Evolutionary conservation across 495 filamentous ascomycete genomes (phyloP).

Genomic region (Penicillium argentinense): DNA sequence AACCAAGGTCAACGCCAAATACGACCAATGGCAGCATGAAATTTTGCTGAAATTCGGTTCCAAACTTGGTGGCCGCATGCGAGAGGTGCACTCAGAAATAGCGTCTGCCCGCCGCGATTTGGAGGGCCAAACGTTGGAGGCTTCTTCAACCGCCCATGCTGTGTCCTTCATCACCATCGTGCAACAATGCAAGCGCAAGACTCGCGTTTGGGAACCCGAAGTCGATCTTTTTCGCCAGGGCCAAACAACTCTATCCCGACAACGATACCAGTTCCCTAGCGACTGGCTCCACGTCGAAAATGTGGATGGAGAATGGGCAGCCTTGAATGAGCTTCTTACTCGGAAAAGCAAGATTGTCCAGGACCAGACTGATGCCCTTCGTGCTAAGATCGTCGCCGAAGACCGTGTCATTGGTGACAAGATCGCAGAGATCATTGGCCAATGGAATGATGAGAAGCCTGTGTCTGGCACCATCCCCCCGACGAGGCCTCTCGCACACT

Average conservation of each 20-base stretch:
- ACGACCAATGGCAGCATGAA: constrained; percentile 99
- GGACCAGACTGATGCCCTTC: constrained; percentile 91
- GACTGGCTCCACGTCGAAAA: constrained; percentile 96
- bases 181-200: constrained; percentile 90
- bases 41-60: constrained; percentile 88
- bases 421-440: constrained; percentile 72
- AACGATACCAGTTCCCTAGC: constrained; percentile 86
- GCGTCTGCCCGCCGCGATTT: constrained; percentile 84
- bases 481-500: constrained; percentile 80
- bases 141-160: constrained; percentile 90
- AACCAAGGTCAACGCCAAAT: constrained; percentile 95
- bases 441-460: constrained; percentile 96
- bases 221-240: constrained; percentile 94
- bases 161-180: constrained; percentile 98
- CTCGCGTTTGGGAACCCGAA: constrained; percentile 90
- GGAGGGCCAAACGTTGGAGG: constrained; percentile 86
- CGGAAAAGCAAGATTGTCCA: constrained; percentile 91
- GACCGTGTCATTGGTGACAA: constrained; percentile 87
- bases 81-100: constrained; percentile 84
- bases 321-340: constrained; percentile 81
- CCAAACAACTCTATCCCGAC: constrained; percentile 82
- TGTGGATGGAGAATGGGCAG: constrained; percentile 89
- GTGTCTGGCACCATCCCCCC: constrained; percentile 92
- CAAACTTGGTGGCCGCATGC: constrained; percentile 85
- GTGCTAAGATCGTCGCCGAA: constrained; percentile 94